A percentile compares a stretch with the other conserved stretches of the same genome.
Conservation (phyloP, 129 eudicot genomes). For the Helichrysum umbraculigerum region DNA sequence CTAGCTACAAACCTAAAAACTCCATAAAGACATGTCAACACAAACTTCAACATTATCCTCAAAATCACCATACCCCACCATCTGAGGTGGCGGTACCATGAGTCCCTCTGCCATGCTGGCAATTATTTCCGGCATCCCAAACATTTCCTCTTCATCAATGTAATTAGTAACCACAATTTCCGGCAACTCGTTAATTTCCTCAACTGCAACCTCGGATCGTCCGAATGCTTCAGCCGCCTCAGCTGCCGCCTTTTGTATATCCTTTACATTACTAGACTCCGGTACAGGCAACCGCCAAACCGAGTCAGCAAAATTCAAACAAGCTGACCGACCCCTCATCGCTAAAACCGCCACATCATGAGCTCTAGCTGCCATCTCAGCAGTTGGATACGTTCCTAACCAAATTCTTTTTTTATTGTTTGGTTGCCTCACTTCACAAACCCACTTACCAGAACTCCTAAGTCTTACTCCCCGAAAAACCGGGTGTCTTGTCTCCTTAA, state of each 20-base stretch:
- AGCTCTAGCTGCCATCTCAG: slow-evolving; percentile 87
- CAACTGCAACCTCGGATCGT: background rate
- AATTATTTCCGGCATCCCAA: slow-evolving; percentile 55
- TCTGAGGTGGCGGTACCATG: slow-evolving; percentile 63
- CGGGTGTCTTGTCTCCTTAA: slow-evolving; percentile 75
- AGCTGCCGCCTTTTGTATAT: slow-evolving; percentile 69
- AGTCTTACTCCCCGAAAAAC: slow-evolving; percentile 68
- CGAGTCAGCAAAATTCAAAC: slow-evolving; percentile 76
- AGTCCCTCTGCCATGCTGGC: slow-evolving; percentile 65
- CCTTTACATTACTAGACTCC: slow-evolving; percentile 45
- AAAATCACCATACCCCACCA: slow-evolving; percentile 12
- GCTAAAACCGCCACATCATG: slow-evolving; percentile 84
- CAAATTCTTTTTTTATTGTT: slow-evolving; percentile 64
- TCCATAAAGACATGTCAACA: slow-evolving; percentile 53
- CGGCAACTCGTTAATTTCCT: slow-evolving; percentile 13
- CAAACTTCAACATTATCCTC: slow-evolving; percentile 39
- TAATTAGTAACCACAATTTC: slow-evolving; percentile 22
- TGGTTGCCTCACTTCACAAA: slow-evolving; percentile 75
- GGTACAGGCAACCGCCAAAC: slow-evolving; percentile 67
- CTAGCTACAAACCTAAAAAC: slow-evolving; percentile 21
- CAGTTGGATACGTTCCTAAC: slow-evolving; percentile 65
- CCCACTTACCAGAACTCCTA: slow-evolving; percentile 73
- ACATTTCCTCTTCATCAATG: slow-evolving; percentile 58
- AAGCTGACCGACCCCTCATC: slow-evolving; percentile 58
- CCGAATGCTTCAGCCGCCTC: slow-evolving; percentile 73